phyloP scores from a whole-genome alignment of 1,284 basidiomycete species.

The Meripilus lineatus region DNA sequence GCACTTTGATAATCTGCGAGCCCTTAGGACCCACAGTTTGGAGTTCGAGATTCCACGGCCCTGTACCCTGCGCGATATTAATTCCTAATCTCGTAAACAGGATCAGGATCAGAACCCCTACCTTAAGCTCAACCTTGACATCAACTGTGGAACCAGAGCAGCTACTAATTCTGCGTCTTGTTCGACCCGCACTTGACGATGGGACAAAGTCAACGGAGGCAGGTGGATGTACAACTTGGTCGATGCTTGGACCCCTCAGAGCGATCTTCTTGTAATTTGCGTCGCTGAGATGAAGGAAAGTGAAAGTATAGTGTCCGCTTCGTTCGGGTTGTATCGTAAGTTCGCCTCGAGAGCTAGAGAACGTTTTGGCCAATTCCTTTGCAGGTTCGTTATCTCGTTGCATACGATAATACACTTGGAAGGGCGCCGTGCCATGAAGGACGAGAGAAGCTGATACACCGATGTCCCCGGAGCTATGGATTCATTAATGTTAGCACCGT shows the following conservation, averaged over 20 bases:
- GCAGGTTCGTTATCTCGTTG: slow-evolving; percentile 66
- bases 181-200: slow-evolving; percentile 37
- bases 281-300: slow-evolving; percentile 79
- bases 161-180: slow-evolving; percentile 50
- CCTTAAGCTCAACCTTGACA: slow-evolving; percentile 74
- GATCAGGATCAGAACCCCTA: slow-evolving; percentile 29
- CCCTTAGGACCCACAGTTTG: slow-evolving; percentile 69
- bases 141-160: slow-evolving; percentile 74
- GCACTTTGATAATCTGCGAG: slow-evolving; percentile 54
- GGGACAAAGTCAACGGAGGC: slow-evolving; percentile 72
- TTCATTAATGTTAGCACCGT: slow-evolving; percentile 7
- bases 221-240: slow-evolving; percentile 85
- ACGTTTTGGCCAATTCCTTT: slow-evolving; percentile 54
- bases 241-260: slow-evolving; percentile 68
- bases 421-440: slow-evolving; percentile 87
- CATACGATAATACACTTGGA: slow-evolving; percentile 76
- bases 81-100: slow-evolving; percentile 1
- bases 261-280: slow-evolving; percentile 76
- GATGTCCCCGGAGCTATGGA: slow-evolving; percentile 82
- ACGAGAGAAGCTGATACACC: slow-evolving; percentile 87
- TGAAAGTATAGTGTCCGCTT: slow-evolving; percentile 88
- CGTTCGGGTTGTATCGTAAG: slow-evolving; percentile 83
- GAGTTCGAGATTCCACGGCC: slow-evolving; percentile 82
- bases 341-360: slow-evolving; percentile 75
- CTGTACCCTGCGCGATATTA: slow-evolving; percentile 59